Base-by-base conservation (phyloP, 805 yeast species). In the Sungouiozyma intestinalis region DNA sequence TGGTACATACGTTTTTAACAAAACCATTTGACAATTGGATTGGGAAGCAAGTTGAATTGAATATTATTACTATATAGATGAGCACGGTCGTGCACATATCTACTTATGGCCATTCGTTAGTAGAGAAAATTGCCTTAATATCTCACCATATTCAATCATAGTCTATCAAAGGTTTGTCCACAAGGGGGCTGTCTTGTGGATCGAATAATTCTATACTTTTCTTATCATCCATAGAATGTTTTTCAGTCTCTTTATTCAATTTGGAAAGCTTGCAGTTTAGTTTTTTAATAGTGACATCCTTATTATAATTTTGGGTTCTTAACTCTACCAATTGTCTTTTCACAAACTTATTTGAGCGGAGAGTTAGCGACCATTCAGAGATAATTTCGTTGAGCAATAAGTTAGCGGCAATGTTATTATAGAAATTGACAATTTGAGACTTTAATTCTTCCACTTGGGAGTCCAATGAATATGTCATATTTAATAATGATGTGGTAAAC, bases 321-420 rank as follows among this genome's bases (percentile, higher is more conserved):
- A 39, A n/a, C 15, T 43, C 36, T 4, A 15, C 4, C 16, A 43
- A 31, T 32, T 42, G 9, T 4, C 29, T 16, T 19, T 42, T 35
- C 27, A 46, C 34, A 17, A 41, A 38, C 6, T 32, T 16, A 16
- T 39, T 46, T 6, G 43, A 27, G 3, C 45, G 35, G 3, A 35
- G 34, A 3, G 18, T 17, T 5, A 31, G 6, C 1, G 40, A 2
- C 37, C 36, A 41, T 3, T n/a, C 27, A 7, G 31, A 15, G 7
- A 33, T 9, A n/a, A 40, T 21, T 3, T 39, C 41, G 27, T 39
- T n/a, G 3, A 42, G 17, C 19, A 45, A 11, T 3, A 16, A 14
- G 4, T 19, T 15, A 6, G 18, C 27, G 9, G 41, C 35, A 20
- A 27, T 17, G 5, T 38, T 19, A 4, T 35, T 15, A 17, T 33